phyloP scores from a whole-genome alignment of 352 stramenopile species.

The Phytophthora palmivora region DNA sequence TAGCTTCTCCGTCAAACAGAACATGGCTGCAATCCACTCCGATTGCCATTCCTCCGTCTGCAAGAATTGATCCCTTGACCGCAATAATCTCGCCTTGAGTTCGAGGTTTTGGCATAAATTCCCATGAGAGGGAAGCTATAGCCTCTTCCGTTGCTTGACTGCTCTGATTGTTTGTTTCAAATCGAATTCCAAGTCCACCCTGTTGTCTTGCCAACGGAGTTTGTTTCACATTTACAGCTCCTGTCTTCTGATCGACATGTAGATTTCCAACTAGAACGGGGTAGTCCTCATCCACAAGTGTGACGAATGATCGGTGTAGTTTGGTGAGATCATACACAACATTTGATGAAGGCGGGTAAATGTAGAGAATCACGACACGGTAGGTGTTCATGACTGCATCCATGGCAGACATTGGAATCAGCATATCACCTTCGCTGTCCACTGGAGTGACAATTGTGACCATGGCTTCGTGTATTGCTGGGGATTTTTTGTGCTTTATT shows the following conservation, averaged over 20 bases:
- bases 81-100: slow-evolving; percentile 34
- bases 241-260: slow-evolving; percentile 31
- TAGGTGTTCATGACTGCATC: slow-evolving; percentile 59
- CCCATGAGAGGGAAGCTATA: slow-evolving; percentile 36
- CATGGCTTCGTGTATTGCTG: slow-evolving; percentile 13
- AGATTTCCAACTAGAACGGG: slow-evolving; percentile 48
- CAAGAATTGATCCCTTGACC: slow-evolving; percentile 49
- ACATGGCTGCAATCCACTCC: slow-evolving; percentile 53
- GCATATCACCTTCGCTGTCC: slow-evolving; percentile 5
- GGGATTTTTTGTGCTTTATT: neutral
- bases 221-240: slow-evolving; percentile 44
- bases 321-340: slow-evolving; percentile 42
- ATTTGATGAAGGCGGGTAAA: slow-evolving; percentile 39
- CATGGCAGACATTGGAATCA: slow-evolving; percentile 49
- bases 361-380: slow-evolving; percentile 55
- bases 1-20: slow-evolving; percentile 57
- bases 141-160: slow-evolving; percentile 39
- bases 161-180: slow-evolving; percentile 26
- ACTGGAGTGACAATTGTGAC: slow-evolving; percentile 9
- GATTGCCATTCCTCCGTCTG: slow-evolving; percentile 54
- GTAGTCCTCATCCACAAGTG: slow-evolving; percentile 53
- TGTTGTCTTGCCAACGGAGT: slow-evolving; percentile 10
- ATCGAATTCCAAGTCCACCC: slow-evolving; percentile 41
- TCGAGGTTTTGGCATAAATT: slow-evolving; percentile 40
- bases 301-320: slow-evolving; percentile 40